These are phyloP conservation scores for Leishmania arabica DNA, from an alignment of 208 protist genomes.

Conservation along the genomic window DNA sequence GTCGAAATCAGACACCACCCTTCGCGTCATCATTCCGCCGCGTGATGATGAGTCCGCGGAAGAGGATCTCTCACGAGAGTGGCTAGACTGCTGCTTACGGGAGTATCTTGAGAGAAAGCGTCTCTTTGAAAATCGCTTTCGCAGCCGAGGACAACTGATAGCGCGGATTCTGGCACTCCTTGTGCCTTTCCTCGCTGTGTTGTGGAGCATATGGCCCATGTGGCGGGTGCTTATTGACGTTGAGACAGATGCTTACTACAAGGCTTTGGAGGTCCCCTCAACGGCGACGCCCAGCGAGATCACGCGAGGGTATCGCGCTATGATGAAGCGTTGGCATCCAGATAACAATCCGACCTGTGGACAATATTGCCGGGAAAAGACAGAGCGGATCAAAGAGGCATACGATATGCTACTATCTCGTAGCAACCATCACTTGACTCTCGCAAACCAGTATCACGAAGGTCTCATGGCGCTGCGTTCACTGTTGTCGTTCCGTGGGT, in stretches of 20 bases:
- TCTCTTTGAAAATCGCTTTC: slow-evolving; percentile 40
- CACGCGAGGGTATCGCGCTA: slow-evolving; percentile 75
- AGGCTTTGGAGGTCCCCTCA: slow-evolving; percentile 45
- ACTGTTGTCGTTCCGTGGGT: slow-evolving; percentile 76
- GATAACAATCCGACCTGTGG: slow-evolving; percentile 81
- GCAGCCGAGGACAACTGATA: slow-evolving; percentile 22
- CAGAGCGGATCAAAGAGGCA: slow-evolving; percentile 73
- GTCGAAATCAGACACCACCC: slow-evolving; percentile 7
- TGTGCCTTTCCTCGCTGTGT: slow-evolving; percentile 28
- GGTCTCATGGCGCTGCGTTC: slow-evolving; percentile 64
- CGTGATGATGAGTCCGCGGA: slow-evolving; percentile 8
- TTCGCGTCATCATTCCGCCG: slow-evolving; percentile 11
- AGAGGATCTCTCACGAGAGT: slow-evolving; percentile 16
- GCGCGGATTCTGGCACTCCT: slow-evolving; percentile 30
- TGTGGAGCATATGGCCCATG: slow-evolving; percentile 68
- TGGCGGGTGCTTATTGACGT: slow-evolving; percentile 83
- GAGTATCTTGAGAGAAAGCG: slow-evolving; percentile 71
- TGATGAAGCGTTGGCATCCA: slow-evolving; percentile 81
- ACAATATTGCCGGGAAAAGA: slow-evolving; percentile 55
- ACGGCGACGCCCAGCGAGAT: slow-evolving; percentile 54
- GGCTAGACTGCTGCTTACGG: slow-evolving; percentile 68
- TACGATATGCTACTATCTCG: slow-evolving; percentile 76
- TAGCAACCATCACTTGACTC: slow-evolving; percentile 53
- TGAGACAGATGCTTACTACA: slow-evolving; percentile 64
- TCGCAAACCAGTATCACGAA: slow-evolving; percentile 71